Evolutionary conservation across 2,329 filamentous ascomycete species (phyloP).

Genomic region (Hirsutella minnesotensis): DNA sequence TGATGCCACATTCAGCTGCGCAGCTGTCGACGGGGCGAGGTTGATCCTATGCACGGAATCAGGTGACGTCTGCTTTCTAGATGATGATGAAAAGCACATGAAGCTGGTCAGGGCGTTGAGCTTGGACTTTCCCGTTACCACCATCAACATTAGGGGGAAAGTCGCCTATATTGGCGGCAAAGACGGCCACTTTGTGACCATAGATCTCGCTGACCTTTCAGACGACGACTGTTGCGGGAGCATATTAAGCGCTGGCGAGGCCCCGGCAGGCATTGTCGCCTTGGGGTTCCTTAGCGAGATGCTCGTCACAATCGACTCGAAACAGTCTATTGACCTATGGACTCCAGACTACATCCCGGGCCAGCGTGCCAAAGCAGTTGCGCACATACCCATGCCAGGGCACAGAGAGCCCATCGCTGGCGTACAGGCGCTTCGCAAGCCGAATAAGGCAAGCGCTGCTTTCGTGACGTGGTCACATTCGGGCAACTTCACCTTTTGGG

Average conservation of each 20-base stretch:
- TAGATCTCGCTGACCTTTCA: constrained; percentile 39
- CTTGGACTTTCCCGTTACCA: constrained; percentile 55
- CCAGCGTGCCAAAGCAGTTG: constrained; percentile 21
- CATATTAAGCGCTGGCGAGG: constrained; percentile 24
- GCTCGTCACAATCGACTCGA: constrained; percentile 64
- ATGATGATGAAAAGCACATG: constrained; percentile 62
- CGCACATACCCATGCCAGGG: constrained; percentile 47
- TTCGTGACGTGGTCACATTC: constrained; percentile 86
- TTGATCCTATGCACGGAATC: constrained; percentile 78
- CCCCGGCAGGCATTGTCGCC: constrained; percentile 42
- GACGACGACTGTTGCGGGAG: constrained; percentile 26
- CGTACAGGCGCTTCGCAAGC: constrained; percentile 50
- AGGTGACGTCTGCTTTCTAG: constrained; percentile 80
- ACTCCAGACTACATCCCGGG: constrained; percentile 31
- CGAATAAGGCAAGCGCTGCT: constrained; percentile 50
- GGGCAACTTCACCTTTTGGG: constrained; percentile 77
- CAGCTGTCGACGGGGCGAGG: constrained; percentile 60
- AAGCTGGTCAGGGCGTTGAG: constrained; percentile 56
- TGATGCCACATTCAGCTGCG: constrained; percentile 74
- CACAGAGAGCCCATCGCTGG: constrained; percentile 60
- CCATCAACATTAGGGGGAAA: constrained; percentile 48
- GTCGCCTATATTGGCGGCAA: constrained; percentile 58
- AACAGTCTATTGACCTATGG: constrained; percentile 63
- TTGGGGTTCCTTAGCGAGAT: constrained; percentile 57
- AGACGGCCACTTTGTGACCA: constrained; percentile 43